Percentiles rank a stretch among this genome's conserved stretches.
These are phyloP conservation scores for Voacanga thouarsii DNA, from an alignment of 257 asterid species.

Conservation along the genomic window DNA sequence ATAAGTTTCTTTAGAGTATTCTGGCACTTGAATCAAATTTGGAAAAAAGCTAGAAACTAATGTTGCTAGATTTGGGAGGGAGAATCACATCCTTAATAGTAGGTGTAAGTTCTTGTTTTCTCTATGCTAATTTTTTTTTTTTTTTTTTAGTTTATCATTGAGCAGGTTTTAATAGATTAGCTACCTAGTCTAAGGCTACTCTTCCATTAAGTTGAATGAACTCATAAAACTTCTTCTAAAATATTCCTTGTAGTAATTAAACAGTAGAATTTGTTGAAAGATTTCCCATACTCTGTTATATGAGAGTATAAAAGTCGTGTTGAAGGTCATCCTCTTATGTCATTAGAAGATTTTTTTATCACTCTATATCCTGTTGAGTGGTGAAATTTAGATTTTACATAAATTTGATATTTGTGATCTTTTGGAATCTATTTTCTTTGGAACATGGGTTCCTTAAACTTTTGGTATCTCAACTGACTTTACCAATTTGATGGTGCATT, in stretches of 20 bases:
- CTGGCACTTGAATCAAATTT: no score
- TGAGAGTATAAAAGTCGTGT: not conserved
- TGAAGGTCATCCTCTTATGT: not conserved
- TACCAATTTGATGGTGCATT: not conserved
- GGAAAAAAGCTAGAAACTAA: not conserved
- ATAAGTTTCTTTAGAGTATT: no score
- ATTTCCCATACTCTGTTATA: not conserved
- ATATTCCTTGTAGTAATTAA: not conserved
- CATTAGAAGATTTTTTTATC: not conserved
- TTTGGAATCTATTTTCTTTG: not conserved
- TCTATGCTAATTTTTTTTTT: not conserved
- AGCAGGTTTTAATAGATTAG: not conserved
- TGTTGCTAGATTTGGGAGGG: not conserved
- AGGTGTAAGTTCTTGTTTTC: not conserved
- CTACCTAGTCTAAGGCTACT: not conserved
- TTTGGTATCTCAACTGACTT: conserved; percentile 4
- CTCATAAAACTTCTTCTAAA: not conserved
- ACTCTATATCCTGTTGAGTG: not conserved
- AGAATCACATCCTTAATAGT: not conserved
- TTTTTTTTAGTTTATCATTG: not conserved
- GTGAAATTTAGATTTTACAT: not conserved
- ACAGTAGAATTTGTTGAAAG: not conserved
- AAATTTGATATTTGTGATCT: not conserved
- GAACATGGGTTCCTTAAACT: not conserved
- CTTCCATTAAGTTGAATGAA: not conserved